Evolutionary conservation across 805 yeast species (phyloP).

Genomic region (Candida wancherniae): DNA sequence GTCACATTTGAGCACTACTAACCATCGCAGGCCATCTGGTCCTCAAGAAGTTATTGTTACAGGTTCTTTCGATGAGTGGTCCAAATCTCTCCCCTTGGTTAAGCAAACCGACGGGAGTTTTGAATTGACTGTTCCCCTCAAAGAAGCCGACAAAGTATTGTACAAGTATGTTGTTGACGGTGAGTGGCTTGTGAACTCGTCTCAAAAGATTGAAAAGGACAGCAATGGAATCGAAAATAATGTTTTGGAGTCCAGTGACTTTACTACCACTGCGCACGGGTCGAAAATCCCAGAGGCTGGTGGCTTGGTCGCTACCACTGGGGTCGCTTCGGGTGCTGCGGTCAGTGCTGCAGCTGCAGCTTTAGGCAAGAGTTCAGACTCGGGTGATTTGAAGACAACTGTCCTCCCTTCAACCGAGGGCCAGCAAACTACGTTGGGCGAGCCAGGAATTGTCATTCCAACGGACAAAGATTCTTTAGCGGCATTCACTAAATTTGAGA

Average conservation of each 20-base stretch:
- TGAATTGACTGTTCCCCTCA: constrained; percentile 52
- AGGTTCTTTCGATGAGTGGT: constrained; percentile 52
- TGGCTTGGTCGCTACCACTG: constrained; percentile 10
- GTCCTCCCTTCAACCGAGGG: constrained; percentile 46
- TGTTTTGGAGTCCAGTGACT: constrained; percentile 36
- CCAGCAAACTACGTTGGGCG: constrained; percentile 47
- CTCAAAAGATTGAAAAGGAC: constrained; percentile 42
- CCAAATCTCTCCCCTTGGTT: constrained; percentile 54
- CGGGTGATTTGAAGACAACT: constrained; percentile 26
- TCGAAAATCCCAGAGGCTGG: constrained; percentile 17
- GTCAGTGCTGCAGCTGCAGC: too few relatives aligned
- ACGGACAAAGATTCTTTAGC: constrained; percentile 56
- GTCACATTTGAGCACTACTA: too few relatives aligned
- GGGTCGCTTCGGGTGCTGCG: constrained; percentile 7
- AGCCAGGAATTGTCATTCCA: constrained; percentile 73
- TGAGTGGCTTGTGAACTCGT: constrained; percentile 47
- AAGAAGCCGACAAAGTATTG: constrained; percentile 34
- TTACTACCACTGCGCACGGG: constrained; percentile 17
- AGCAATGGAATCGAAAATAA: constrained; percentile 51
- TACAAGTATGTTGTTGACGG: constrained; percentile 71
- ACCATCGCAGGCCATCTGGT: constrained; percentile 45
- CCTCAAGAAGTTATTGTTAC: constrained; percentile 57
- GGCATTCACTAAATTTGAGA: constrained; percentile 57
- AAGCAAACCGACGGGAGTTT: constrained; percentile 59
- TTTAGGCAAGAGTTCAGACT: too few relatives aligned